phyloP scores from a whole-genome alignment of 805 yeast species.

The Clavispora vitiphila region DNA sequence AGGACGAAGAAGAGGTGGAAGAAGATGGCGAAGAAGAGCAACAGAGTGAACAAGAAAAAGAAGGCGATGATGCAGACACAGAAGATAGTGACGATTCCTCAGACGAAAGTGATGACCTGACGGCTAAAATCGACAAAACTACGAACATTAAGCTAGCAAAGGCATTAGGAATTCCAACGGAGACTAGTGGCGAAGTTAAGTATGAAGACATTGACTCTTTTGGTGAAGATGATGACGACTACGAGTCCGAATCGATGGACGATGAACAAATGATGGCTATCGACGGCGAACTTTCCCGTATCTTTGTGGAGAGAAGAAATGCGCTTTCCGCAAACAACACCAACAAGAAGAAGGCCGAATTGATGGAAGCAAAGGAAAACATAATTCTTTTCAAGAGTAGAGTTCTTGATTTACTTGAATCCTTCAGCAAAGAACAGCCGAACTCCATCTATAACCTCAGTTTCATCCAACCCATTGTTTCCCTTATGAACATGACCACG shows the following conservation, averaged over 20 bases:
- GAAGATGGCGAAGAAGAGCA: constrained; percentile 16
- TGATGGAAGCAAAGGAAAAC: constrained; percentile 72
- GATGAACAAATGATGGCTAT: constrained; percentile 96
- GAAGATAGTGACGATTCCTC: constrained; percentile 7
- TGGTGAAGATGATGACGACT: constrained; percentile 49
- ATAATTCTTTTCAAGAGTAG: constrained; percentile 76
- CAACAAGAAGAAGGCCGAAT: constrained; percentile 65
- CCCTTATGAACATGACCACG: constrained; percentile 59
- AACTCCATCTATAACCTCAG: constrained; percentile 36
- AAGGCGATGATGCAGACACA: constrained; percentile 9
- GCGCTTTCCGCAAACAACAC: constrained; percentile 47
- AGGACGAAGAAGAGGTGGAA: constrained; percentile 19
- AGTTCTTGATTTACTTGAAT: constrained; percentile 70
- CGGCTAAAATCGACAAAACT: constrained; percentile 26
- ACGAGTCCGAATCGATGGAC: constrained; percentile 74
- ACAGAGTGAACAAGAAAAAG: constrained; percentile 12
- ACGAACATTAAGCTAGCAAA: constrained; percentile 64
- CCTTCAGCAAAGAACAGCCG: constrained; percentile 47
- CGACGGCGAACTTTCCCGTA: constrained; percentile 76
- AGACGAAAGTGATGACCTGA: constrained; percentile 9
- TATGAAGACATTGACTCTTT: constrained; percentile 32
- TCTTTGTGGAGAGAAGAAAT: constrained; percentile 77
- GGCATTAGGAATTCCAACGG: constrained; percentile 61
- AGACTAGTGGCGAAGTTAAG: constrained; percentile 40
- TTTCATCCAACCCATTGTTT: constrained; percentile 52